These are phyloP conservation scores for Colletotrichum karsti DNA, from an alignment of 2,329 filamentous ascomycete genomes.

Conservation along the genomic window DNA sequence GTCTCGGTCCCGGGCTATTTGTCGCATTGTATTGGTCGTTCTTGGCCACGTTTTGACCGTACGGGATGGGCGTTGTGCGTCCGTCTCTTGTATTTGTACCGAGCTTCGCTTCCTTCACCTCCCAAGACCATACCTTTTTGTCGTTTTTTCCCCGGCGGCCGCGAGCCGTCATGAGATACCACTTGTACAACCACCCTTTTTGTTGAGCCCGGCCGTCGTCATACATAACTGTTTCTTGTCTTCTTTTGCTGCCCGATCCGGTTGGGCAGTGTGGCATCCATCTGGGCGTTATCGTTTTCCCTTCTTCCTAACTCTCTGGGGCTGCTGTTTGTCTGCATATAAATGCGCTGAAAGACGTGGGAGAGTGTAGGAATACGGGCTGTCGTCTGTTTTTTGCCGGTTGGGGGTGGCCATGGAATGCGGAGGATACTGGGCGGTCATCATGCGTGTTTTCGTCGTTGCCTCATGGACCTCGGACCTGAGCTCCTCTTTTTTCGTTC, in stretches of 20 bases:
- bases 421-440: not conserved
- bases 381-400: not conserved
- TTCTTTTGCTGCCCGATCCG: not conserved
- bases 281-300: constrained; percentile 12
- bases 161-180: constrained; percentile 30
- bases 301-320: not conserved
- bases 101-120: not conserved
- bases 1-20: not conserved
- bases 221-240: constrained; percentile 18
- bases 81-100: constrained; percentile 18
- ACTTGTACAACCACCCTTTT: constrained; percentile 28
- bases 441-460: constrained; percentile 12
- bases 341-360: not conserved
- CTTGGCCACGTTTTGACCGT: not conserved
- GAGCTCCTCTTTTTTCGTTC: not conserved
- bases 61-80: constrained; percentile 1
- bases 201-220: not conserved
- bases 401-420: not conserved
- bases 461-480: not conserved
- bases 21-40: not conserved
- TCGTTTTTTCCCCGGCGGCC: constrained; percentile 14
- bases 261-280: constrained; percentile 13
- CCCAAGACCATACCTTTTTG: constrained; percentile 11
- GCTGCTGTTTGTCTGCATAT: not conserved
- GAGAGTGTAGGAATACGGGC: constrained; percentile 12